Base-by-base conservation (phyloP, 352 stramenopile species). In the Globisporangium nagaii region DNA sequence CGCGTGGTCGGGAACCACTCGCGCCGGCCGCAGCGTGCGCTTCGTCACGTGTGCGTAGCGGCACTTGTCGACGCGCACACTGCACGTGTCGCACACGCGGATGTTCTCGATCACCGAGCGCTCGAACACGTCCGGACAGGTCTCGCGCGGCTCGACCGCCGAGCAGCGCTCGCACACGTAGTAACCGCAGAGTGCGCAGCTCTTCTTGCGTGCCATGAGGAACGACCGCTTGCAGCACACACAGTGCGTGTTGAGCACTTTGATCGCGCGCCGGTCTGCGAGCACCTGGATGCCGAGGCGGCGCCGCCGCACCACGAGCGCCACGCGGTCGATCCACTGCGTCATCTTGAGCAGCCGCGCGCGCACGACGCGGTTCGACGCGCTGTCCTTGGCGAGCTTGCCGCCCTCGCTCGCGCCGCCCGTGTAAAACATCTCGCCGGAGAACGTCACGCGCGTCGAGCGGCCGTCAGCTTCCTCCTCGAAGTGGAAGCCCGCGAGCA, bases 281-380 rank as follows among this genome's bases (percentile, higher is more conserved):
- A 81, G 59, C 13, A 84, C 67, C 47, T 84, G 71, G 63, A 81
- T 77, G 17, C 73, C 70, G 51, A 84, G 68, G 13, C 73, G 66
- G 25, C 71, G 68, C 15, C 70, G 68, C 10, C 62, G 62, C n/a
- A 74, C 66, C 30, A 84, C 56, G 6, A 71, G 44, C 22, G 79
- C 40, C 39, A 73, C 62, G 10, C 63, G 65, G 28, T 71, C 47
- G 25, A 60, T 52, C 32, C 48, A 45, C 37, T 62, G 42, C 5
- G 53, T 53, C 62, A 66, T 56, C 42, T 48, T 42, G 3, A 66
- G 15, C 45, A 70, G 27, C 11, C 62, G 62, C 25, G 42, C 35
- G 19, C 52, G 53, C 24, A 66, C 47, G 9, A 55, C 44, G 15
- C 58, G 58, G n/a, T 44, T 31, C 11, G 45, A 60, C 44, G 41